Conservation (phyloP, 768 basidiomycete species). For the Pleurotus tuber-regium region DNA sequence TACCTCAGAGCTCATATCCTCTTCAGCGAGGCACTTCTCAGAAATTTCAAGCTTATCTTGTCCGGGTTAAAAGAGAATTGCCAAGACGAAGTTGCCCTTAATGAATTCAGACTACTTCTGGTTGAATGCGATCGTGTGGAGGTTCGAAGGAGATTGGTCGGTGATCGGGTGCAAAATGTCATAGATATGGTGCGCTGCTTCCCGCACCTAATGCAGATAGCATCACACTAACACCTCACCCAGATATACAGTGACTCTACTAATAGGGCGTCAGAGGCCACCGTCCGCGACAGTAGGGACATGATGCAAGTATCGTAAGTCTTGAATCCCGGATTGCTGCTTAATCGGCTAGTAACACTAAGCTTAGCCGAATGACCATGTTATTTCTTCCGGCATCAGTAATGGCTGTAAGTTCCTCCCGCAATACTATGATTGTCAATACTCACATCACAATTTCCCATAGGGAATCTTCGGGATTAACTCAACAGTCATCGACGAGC, state of each 20-base stretch:
- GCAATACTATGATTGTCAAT: neutral
- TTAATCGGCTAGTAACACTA: neutral
- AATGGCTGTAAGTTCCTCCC: neutral
- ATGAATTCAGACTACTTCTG: neutral
- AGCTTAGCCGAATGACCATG: neutral
- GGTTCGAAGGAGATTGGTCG: neutral
- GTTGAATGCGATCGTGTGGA: neutral
- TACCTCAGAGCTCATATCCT: neutral
- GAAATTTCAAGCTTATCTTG: neutral
- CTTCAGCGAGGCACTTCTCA: neutral
- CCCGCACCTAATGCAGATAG: neutral
- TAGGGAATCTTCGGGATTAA: neutral
- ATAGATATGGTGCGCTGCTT: neutral
- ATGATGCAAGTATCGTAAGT: slow-evolving; percentile 1
- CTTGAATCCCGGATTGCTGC: neutral
- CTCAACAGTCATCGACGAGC: neutral
- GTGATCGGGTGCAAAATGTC: neutral
- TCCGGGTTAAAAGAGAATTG: neutral
- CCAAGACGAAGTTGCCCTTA: neutral
- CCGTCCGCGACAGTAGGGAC: neutral
- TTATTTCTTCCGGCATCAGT: neutral
- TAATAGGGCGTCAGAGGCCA: neutral
- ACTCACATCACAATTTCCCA: neutral
- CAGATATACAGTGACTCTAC: neutral
- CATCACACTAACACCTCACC: neutral